These are phyloP conservation scores for Immersiella caudata DNA, from an alignment of 495 filamentous ascomycete species.

Conservation along the genomic window DNA sequence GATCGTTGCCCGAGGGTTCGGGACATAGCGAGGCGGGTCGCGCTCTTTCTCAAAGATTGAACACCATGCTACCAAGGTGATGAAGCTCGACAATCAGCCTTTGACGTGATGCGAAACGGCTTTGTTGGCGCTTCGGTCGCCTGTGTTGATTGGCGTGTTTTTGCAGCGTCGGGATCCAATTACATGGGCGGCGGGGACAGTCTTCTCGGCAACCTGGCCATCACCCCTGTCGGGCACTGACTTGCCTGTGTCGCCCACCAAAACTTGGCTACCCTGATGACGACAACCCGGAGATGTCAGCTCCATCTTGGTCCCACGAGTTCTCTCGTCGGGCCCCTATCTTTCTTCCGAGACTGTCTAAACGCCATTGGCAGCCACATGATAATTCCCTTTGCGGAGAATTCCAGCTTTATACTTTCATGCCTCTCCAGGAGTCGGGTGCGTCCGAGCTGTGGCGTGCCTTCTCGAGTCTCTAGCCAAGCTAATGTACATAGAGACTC, in stretches of 20 bases:
- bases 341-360: too few species aligned
- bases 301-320: not conserved
- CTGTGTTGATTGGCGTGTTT: slow-evolving; percentile 9
- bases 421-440: too few species aligned
- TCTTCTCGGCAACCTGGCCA: not conserved
- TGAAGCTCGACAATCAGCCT: not conserved
- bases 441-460: too few species aligned
- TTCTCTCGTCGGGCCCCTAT: not conserved
- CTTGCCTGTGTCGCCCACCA: not conserved
- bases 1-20: not conserved
- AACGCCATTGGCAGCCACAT: too few species aligned
- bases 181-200: slow-evolving; percentile 1
- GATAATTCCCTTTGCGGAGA: too few species aligned
- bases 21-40: not conserved
- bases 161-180: not conserved
- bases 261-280: not conserved
- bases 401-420: too few species aligned
- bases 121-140: slow-evolving; percentile 1
- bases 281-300: not conserved
- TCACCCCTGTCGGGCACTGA: not conserved
- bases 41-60: not conserved
- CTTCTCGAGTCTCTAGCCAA: too few species aligned
- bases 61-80: not conserved
- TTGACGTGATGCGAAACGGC: not conserved
- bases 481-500: too few species aligned